Base-by-base conservation (phyloP, 2,329 filamentous ascomycete species). In the Penicillium palitans region DNA sequence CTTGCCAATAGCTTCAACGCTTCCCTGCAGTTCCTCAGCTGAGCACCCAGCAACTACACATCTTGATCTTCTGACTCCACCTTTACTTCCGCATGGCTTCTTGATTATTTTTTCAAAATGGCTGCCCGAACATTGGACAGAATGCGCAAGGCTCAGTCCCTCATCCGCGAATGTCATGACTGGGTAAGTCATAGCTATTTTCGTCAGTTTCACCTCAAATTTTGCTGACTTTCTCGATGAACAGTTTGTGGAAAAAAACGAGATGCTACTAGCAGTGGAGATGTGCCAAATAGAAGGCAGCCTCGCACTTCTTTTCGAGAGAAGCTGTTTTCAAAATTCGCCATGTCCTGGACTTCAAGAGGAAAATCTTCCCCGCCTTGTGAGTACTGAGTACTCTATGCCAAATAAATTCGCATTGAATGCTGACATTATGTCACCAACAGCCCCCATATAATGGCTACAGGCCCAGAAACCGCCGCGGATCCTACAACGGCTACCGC, bases 101-200 rank as follows among this genome's bases (percentile, higher is more conserved):
- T 7, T n/a, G 2, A 1, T 4, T 15, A 5, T 2, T 2, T 24
- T 13, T 47, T 5, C 7, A n/a, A n/a, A 4, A 45, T 52, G 50
- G 50, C 50, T 4, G 21, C 50, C 15, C 27, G 12, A n/a, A 25
- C 12, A 1, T 13, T 52, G 6, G 19, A 13, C 8, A 27, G n/a
- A 15, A 52, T 52, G 29, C 50, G 50, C 29, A 45, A 45, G 21
- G 50, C 50, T 25, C 40, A 52, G 10, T 45, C 27, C 29, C 40
- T 52, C 9, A 15, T 52, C 15, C 40, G 50, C 2, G 40, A 52
- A 9, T 52, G 50, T 7, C 50, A 52, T 25, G 25, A 24, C 19
- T 45, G 50, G 50, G 40, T 35, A 52, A 52, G 21, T 33, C 24
- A 41, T 6, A 21, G 7, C 6, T 33, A 6, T 8, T 33, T 25